These are phyloP conservation scores for Colletotrichum sojae DNA, from an alignment of 2,329 filamentous ascomycete species.

Conservation along the genomic window DNA sequence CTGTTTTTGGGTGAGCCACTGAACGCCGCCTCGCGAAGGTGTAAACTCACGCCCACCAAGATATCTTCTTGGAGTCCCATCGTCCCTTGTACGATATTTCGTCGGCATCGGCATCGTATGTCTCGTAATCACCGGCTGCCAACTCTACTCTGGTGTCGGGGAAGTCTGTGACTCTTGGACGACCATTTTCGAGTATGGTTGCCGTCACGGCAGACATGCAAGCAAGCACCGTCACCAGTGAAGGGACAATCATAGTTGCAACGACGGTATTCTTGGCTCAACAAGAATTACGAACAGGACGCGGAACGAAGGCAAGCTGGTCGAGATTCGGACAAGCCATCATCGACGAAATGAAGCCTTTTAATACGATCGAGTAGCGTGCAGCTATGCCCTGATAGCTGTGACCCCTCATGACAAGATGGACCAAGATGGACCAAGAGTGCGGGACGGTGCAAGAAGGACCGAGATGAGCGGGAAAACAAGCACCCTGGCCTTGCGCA, in stretches of 20 bases:
- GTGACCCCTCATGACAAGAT: slow-evolving; percentile 29
- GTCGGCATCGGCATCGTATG: slow-evolving; percentile 64
- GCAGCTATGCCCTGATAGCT: neutral
- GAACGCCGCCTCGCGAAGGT: slow-evolving; percentile 9
- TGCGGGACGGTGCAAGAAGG: slow-evolving; percentile 26
- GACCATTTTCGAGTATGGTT: slow-evolving; percentile 58
- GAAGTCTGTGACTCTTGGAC: slow-evolving; percentile 57
- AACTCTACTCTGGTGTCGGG: slow-evolving; percentile 56
- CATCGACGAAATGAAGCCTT: neutral
- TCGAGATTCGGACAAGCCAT: neutral
- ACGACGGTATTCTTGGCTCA: neutral
- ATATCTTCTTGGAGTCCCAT: slow-evolving; percentile 73
- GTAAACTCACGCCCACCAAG: slow-evolving; percentile 70
- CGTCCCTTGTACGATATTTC: slow-evolving; percentile 74
- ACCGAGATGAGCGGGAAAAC: slow-evolving; percentile 34
- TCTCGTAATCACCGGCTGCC: slow-evolving; percentile 52
- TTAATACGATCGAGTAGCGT: slow-evolving; percentile 2
- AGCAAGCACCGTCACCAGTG: slow-evolving; percentile 40
- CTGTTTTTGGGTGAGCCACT: slow-evolving; percentile 45
- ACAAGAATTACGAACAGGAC: neutral
- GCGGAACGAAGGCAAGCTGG: neutral
- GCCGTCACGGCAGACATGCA: slow-evolving; percentile 43
- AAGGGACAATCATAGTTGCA: slow-evolving; percentile 20
- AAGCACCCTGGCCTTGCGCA: neutral
- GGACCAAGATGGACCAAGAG: neutral